Evolutionary conservation across 2,329 filamentous ascomycete species (phyloP), one percentile per base, ranked within the genome.

Genomic region (Ophiostoma triangulosporum): DNA sequence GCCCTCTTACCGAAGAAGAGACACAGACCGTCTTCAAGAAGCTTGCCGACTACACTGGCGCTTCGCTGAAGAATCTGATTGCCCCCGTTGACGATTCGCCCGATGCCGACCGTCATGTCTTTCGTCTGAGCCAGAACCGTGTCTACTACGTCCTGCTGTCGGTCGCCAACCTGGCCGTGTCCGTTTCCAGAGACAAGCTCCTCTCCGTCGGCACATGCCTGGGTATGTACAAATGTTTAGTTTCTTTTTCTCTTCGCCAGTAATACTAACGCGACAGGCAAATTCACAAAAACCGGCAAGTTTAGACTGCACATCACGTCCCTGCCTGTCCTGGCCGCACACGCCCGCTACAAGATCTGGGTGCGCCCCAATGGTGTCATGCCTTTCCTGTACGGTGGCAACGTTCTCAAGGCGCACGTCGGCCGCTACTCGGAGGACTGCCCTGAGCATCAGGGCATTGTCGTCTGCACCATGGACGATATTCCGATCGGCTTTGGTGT

Each of bases 341-440:
- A 96, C 68, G 91, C 91, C 45, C 77, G 93, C 56, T 95, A 95
- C 72, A 97, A 97, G 80, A 83, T 97, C 62, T 97, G 90, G 89
- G 84, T 98, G 61, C 94, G 94, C 70, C 79, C 83, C 56, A 97
- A 97, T 70, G 93, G 93, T 60, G 90, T 94, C 64, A 95, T 96
- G 89, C 91, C 93, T 1, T 97, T 95, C 68, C 72, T 98, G 48
- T 98, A 97, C 69, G 93, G 93, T 52, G 87, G 88, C 54, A 90
- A 97, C 68, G 76, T 95, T 51, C 80, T 94, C 61, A 78, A 78
- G 66, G 75, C 75, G 8, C 75, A 78, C 63, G 79, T 93, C 17
- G 88, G 88, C 20, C 73, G 89, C 57, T 91, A 86, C 83, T 86
- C 82, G 38, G 89, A 95, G 64, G 91, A 97, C 72, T 90, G 86